Base-by-base conservation (phyloP, 2,329 filamentous ascomycete genomes). In the Neonectria punicea region DNA sequence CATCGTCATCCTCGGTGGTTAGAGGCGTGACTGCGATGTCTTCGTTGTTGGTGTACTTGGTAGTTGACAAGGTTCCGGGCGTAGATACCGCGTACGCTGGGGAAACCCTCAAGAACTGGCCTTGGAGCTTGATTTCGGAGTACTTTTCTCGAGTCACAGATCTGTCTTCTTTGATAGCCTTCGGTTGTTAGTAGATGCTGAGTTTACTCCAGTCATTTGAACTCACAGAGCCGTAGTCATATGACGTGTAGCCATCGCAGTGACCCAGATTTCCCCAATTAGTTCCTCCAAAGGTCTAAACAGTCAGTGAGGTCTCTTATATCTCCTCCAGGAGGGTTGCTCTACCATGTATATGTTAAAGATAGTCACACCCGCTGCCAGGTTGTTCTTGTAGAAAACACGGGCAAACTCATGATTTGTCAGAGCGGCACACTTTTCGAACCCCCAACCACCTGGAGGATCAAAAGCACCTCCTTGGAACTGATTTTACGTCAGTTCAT, bases 211-310 rank as follows among this genome's bases (percentile, higher is more conserved):
- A 8, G 4, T 13, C 3, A 13, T 1, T 1, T 16, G 13, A 4
- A 71, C 82, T 44, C 61, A 78, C 79, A 2, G 83, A 80, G 8
- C 81, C 85, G 55, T 87, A 88, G 65, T 88, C 86, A 53, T 87
- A 87, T 0, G 84, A 86, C 0, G 86, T 89, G 65, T 90, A 90
- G 3, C 85, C 88, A 11, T 88, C 89, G 10, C 90, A 85, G 69
- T 93, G 88, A 0, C 92, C 91, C 5, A 93, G 78, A 67, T 93
- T 94, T 0, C 92, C 92, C 93, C 92, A 95, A 75, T 95, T 96
- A 0, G 92, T 94, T 6, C 92, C 93, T 14, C 93, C 93, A 69
- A 86, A 92, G 1, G 86, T 89, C 86, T 87, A 36, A 2, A 1
- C 0, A 3, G 32, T 67, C 4, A 66, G 59, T 77, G 1, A 16